Base-by-base conservation (phyloP, 2,329 filamentous ascomycete species). In the Stagonosporopsis tanaceti region DNA sequence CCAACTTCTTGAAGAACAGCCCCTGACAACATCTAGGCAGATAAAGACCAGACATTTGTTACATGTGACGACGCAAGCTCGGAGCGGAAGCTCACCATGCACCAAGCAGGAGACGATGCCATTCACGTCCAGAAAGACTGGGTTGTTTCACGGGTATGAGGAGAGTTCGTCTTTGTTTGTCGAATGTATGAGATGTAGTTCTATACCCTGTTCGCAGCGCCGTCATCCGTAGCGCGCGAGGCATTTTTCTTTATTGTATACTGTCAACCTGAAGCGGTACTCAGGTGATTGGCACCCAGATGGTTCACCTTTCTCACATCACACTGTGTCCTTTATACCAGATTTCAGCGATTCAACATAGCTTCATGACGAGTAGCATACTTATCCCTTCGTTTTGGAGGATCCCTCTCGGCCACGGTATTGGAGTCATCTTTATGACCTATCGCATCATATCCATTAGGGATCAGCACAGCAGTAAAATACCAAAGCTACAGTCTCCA, bases 61-160 rank as follows among this genome's bases (percentile, higher is more conserved):
- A 67, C 65, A 9, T 47, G 44, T 25, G 63, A 67, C 28, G 65
- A 67, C 35, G 63, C 62, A 7, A 65, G 65, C 37, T 66, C 65
- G 5, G 63, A 66, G 35, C 52, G 63, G 15, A 66, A 65, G 34
- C 54, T 67, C 12, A 67, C 65, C 1, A 34, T 50, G 1, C 51
- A 61, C 6, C 56, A 51, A 25, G 50, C 53, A 12, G 32, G 15
- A n/a, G 48, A 57, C 38, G 65, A 65, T 8, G 53, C 52, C 2
- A 66, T 67, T 11, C 60, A 65, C 9, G 55, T 67, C 1, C 61
- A 61, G 8, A 67, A 63, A 38, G 55, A 67, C 35, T 66, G 60
- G 52, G 51, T 52, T 6, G 30, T 67, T n/a, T 63, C 57, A 11
- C 57, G 60, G 2, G 39, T 17, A 12, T 66, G 30, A 47, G 25